Evolutionary conservation across 345 rosid genomes (phyloP), one percentile per base, ranked within the genome.

Genomic region (Arabis alpina): DNA sequence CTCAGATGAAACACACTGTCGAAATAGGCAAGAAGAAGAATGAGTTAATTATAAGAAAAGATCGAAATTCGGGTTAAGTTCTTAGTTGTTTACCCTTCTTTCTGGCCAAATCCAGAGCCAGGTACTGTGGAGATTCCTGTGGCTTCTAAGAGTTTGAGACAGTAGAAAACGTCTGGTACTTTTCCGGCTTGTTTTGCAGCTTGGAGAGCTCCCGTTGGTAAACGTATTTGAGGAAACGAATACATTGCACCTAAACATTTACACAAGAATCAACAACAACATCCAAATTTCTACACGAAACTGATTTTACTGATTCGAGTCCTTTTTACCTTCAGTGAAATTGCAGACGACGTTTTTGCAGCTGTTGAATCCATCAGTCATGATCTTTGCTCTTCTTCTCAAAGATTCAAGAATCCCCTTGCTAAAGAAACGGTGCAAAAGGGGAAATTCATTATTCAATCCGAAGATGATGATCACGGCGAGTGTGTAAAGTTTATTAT

Each of bases 41-140:
- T 34, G 56, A 56, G 59, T 43, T 32, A 14, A 14, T 14, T 32
- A 54, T 40, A 32, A 25, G n/a, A 27, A 55, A 54, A 14, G 37
- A 63, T 14, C 11, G 1, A 25, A 44, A 24, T 8, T 0, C 4
- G 2, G 8, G 7, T 3, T 2, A 5, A 14, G 4, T 42, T 24
- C 27, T 16, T 37, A 39, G 45, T 6, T 64, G 4, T 3, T 63
- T 83, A 94, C 99, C 97, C 97, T 79, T 91, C 97, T 84, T 91
- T 94, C 76, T 94, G 99, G 66, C 99, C 97, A 55, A 94, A 94
- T 66, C 97, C 99, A 8, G 99, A 94, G 73, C 99, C 99, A 40
- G 99, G 99, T 70, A 94, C 99, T 12, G 99, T 94, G 76, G 97
- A 94, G 79, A 94, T 94, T 78, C 99, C 99, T 40, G 99, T 94